Percentiles rank a stretch among this genome's conserved stretches.
Conservation (phyloP, 2,329 filamentous ascomycete species). For the Bimuria novae-zelandiae region DNA sequence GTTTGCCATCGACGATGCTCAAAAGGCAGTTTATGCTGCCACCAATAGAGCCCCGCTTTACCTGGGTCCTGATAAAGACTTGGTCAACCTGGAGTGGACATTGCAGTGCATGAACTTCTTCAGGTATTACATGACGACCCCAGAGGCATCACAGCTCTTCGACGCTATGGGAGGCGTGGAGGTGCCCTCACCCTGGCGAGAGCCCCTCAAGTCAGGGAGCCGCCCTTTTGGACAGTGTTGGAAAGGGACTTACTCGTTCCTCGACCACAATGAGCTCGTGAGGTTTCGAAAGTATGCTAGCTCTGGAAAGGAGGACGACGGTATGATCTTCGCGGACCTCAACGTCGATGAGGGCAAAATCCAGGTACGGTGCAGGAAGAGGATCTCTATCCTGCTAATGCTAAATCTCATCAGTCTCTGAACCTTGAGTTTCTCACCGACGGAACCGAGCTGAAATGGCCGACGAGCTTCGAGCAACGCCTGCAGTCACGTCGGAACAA, state of each 20-base stretch:
- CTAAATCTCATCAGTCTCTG: constrained; percentile 33
- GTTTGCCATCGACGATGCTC: constrained; percentile 51
- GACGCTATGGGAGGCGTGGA: constrained; percentile 44
- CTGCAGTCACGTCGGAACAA: constrained; percentile 41
- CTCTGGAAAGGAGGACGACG: neutral
- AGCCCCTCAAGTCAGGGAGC: constrained; percentile 40
- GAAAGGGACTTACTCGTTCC: constrained; percentile 57
- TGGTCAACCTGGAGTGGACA: constrained; percentile 53
- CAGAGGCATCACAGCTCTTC: constrained; percentile 45
- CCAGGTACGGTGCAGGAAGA: constrained; percentile 24
- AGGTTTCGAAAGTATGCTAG: constrained; percentile 13
- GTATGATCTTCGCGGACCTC: constrained; percentile 35
- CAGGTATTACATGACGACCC: constrained; percentile 53
- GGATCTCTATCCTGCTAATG: constrained; percentile 11
- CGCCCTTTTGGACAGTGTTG: constrained; percentile 50
- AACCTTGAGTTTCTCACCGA: constrained; percentile 36
- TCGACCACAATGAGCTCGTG: constrained; percentile 30
- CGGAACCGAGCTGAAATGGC: constrained; percentile 38
- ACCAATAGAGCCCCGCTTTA: constrained; percentile 47
- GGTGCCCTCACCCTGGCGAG: constrained; percentile 49
- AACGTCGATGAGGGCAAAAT: constrained; percentile 35
- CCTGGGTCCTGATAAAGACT: constrained; percentile 37
- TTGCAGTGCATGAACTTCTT: constrained; percentile 59
- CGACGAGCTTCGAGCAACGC: constrained; percentile 46
- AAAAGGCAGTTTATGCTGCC: constrained; percentile 51